Base-by-base conservation (phyloP, 2,329 filamentous ascomycete species). In the Neonectria sp. region DNA sequence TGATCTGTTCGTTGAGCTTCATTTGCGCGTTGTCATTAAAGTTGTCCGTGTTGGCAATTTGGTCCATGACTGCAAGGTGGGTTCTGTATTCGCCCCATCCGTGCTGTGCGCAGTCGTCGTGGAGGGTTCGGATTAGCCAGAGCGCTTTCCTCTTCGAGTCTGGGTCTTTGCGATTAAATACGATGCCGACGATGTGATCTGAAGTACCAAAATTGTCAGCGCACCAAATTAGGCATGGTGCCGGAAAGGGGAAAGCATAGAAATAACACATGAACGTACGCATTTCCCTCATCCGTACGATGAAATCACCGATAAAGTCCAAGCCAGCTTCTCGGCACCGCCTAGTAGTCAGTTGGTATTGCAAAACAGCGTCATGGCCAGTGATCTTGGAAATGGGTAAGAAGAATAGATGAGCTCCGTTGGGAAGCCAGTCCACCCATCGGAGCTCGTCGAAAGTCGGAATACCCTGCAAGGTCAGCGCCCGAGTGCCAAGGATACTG, bases 31-130 rank as follows among this genome's bases (percentile, higher is more conserved):
- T 33, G 2, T 35, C 45, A 33, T 63, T 63, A 37, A 48, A 67
- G 43, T 55, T 60, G 51, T 64, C 64, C 7, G 45, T 35, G 49
- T 43, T 51, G 15, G 60, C 60, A n/a, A 67, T 56, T 12, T 67
- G 60, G 25, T 67, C 65, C 60, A 64, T 64, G 51, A 52, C 43
- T 13, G 29, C 40, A 6, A 67, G 55, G 17, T 67, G 65, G 6
- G 65, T 67, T 13, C 65, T 55, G 51, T 67, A 67, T 17, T 67
- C 65, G 7, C 60, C 60, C 12, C 51, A 67, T 8, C 65, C 65
- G 48, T 67, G 15, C 29, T 33, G 35, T 24, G 48, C 58, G 12
- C 33, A 29, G 25, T 61, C 58, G 24, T 61, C 58, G 35, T 55
- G 46, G 48, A 61, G 35, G 4, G 25, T n/a, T 61, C 57, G 31